Conservation (phyloP, 1,284 basidiomycete genomes). For the Schizophyllum amplum region DNA sequence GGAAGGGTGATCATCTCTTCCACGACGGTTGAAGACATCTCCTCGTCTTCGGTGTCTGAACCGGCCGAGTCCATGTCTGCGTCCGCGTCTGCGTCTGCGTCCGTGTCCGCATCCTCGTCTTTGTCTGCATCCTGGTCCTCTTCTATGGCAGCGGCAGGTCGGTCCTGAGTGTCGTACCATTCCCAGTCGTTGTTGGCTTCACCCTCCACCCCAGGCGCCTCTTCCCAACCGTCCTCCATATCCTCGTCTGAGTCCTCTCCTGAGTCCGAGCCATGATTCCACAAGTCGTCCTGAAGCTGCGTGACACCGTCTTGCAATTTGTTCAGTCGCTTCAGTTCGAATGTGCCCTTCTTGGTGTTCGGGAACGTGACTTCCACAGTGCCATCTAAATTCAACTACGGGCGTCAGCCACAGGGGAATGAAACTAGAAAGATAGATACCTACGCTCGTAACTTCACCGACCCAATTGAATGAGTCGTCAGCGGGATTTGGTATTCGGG, state of each 20-base stretch:
- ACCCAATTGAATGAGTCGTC: conserved; percentile 55
- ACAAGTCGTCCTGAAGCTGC: conserved; percentile 65
- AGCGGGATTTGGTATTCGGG: conserved; percentile 41
- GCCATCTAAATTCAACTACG: conserved; percentile 63
- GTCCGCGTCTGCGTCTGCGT: no score
- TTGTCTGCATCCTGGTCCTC: neutral
- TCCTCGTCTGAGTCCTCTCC: conserved; percentile 30
- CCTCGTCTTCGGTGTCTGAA: conserved; percentile 21
- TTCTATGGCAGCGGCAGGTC: conserved; percentile 6
- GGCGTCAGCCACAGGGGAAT: conserved; percentile 4
- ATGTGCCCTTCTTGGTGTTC: conserved; percentile 35
- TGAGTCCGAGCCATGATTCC: conserved; percentile 46
- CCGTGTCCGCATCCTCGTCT: no score
- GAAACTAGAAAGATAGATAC: conserved; percentile 20
- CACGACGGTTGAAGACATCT: conserved; percentile 24
- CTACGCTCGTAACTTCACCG: conserved; percentile 70
- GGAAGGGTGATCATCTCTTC: conserved; percentile 7
- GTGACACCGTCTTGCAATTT: conserved; percentile 68
- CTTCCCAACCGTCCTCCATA: neutral
- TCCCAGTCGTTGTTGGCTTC: conserved; percentile 31
- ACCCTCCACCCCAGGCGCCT: conserved; percentile 9
- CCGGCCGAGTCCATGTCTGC: conserved; percentile 30
- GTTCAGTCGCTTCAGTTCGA: conserved; percentile 61
- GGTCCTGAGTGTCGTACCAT: conserved; percentile 24
- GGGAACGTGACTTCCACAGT: conserved; percentile 59